These are phyloP conservation scores for Phytopythium oedochilum DNA, from an alignment of 352 stramenopile species.

Conservation along the genomic window DNA sequence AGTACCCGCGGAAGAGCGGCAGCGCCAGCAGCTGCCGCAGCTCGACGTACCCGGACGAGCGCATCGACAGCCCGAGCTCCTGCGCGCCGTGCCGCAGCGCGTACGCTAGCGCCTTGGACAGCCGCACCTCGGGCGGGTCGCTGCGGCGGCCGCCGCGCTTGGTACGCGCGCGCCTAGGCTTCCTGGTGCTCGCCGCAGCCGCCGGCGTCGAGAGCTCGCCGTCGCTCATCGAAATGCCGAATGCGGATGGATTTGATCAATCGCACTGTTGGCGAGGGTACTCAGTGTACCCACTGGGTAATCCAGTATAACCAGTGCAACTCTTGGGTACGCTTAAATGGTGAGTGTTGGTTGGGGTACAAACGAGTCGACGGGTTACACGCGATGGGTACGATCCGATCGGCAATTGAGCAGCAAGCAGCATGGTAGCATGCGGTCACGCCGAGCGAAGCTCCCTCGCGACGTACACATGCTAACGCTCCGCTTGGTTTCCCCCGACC, in stretches of 20 bases:
- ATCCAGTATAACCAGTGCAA: too few species aligned
- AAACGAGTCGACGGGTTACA: too few species aligned
- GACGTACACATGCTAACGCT: too few species aligned
- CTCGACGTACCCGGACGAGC: constrained; percentile 58
- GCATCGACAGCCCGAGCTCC: constrained; percentile 66
- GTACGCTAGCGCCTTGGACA: constrained; percentile 78
- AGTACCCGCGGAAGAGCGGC: constrained; percentile 48
- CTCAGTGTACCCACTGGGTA: too few species aligned
- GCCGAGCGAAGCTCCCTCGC: too few species aligned
- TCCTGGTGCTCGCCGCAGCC: not conserved
- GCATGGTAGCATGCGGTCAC: too few species aligned
- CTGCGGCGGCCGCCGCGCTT: constrained; percentile 21
- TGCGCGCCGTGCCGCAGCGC: constrained; percentile 70
- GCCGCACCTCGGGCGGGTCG: constrained; percentile 49
- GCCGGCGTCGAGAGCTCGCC: not conserved
- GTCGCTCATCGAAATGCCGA: not conserved
- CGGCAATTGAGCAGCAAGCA: too few species aligned
- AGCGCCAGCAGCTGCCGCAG: constrained; percentile 44
- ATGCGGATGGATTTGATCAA: not conserved
- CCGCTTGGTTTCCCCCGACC: too few species aligned
- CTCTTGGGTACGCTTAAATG: too few species aligned
- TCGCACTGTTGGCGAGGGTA: not conserved
- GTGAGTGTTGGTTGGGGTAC: too few species aligned
- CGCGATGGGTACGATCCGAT: too few species aligned
- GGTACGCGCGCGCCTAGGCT: constrained; percentile 11